A percentile compares a stretch with the other conserved stretches of the same genome.
Evolutionary conservation across 192 early-diverging fungal genomes (phyloP).

Genomic region (Coemansia sp.): DNA sequence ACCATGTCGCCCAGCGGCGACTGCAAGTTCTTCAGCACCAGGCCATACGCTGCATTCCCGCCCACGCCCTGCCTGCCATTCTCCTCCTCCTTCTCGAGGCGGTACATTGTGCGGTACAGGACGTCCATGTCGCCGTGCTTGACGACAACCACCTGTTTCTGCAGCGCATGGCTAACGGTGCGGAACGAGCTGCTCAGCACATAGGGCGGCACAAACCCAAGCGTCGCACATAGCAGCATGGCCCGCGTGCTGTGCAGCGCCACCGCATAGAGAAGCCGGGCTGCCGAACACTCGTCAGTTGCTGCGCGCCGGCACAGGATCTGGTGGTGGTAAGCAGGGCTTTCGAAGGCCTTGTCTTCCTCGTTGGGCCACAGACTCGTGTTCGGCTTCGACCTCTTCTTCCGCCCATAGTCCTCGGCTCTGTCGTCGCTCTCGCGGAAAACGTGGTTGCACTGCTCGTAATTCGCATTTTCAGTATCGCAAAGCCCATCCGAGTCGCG

Average conservation of each 20-base stretch:
- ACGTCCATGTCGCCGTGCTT: conserved; percentile 9
- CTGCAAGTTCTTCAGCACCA: conserved; percentile 17
- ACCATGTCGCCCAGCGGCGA: conserved; percentile 18
- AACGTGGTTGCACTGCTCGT: background rate
- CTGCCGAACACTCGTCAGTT: conserved; percentile 29
- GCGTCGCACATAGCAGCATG: conserved; percentile 11
- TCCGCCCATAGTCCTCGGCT: background rate
- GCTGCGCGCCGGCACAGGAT: background rate
- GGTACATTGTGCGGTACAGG: conserved; percentile 18
- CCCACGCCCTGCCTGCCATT: background rate
- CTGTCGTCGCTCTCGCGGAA: background rate
- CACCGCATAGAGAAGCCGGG: conserved; percentile 19
- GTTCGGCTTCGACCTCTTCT: background rate
- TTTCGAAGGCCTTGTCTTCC: background rate
- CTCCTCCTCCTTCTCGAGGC: background rate
- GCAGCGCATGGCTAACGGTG: background rate
- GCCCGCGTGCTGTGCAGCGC: conserved; percentile 29
- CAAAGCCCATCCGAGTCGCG: conserved; percentile 7
- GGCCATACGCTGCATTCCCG: conserved; percentile 10
- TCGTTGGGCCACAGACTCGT: background rate
- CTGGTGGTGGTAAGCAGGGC: background rate
- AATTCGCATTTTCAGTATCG: background rate
- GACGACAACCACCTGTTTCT: conserved; percentile 6
- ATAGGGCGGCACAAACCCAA: conserved; percentile 28
- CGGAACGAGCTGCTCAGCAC: conserved; percentile 22